Conservation (phyloP, 371 early-diverging fungal species). For the Mucor racemosus region DNA sequence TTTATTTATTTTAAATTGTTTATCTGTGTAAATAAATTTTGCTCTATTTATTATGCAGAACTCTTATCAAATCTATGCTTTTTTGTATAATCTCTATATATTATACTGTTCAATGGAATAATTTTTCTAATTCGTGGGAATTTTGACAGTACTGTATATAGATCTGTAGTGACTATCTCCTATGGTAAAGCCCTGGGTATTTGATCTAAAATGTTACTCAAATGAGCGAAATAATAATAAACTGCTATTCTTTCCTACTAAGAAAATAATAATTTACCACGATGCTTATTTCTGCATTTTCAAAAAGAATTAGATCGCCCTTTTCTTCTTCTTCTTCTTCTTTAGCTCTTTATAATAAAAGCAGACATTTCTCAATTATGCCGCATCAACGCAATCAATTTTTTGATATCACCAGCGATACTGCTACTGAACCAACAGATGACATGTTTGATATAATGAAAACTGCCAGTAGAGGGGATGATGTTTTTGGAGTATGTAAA, state of each 20-base stretch:
- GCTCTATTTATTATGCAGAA: neutral
- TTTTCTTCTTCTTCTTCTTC: neutral
- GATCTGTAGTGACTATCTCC: neutral
- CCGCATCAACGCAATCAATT: conserved; percentile 11
- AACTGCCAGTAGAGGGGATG: conserved; percentile 75
- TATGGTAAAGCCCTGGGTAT: neutral
- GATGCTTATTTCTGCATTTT: conserved; percentile 4
- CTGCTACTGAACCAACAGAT: conserved; percentile 80
- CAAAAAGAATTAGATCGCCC: neutral
- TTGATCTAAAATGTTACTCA: neutral
- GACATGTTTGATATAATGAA: conserved; percentile 84
- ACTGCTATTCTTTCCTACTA: neutral
- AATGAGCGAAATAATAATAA: neutral
- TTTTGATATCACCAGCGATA: conserved; percentile 64
- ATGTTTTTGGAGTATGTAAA: conserved; percentile 73
- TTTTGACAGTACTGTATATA: neutral
- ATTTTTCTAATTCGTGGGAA: neutral
- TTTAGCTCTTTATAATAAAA: neutral
- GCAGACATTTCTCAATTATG: conserved; percentile 11
- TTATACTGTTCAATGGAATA: too few species aligned
- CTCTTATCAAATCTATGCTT: neutral
- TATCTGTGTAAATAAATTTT: neutral
- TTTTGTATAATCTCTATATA: neutral
- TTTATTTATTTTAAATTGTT: neutral
- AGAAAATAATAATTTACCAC: neutral